Percentiles rank a stretch among this genome's conserved stretches.
Evolutionary conservation across 768 basidiomycete genomes (phyloP).

Genomic region (Amylocystis lapponica): DNA sequence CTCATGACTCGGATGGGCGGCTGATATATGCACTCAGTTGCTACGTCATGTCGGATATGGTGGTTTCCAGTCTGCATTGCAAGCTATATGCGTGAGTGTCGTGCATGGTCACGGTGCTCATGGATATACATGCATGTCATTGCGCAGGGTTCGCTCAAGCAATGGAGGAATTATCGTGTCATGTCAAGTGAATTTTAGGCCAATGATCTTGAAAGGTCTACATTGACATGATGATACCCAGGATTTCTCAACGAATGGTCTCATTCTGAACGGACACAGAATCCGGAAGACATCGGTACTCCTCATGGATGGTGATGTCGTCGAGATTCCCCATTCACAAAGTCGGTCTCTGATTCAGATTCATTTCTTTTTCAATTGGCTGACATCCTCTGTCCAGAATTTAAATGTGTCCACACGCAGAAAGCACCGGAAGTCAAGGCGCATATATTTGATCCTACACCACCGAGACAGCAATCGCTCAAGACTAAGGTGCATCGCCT

Average conservation of each 20-base stretch:
- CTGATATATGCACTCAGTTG: slow-evolving; percentile 26
- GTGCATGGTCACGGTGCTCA: neutral
- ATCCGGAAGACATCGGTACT: slow-evolving; percentile 65
- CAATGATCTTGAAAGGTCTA: neutral
- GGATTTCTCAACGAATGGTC: slow-evolving; percentile 77
- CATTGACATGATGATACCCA: slow-evolving; percentile 18
- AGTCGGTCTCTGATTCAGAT: slow-evolving; percentile 29
- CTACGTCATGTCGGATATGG: slow-evolving; percentile 57
- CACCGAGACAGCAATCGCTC: slow-evolving; percentile 44
- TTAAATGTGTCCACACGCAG: slow-evolving; percentile 58
- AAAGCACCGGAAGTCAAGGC: slow-evolving; percentile 47
- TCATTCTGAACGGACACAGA: slow-evolving; percentile 62
- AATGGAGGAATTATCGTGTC: slow-evolving; percentile 72
- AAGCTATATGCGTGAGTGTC: slow-evolving; percentile 68
- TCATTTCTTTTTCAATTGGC: neutral
- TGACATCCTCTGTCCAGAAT: slow-evolving; percentile 35
- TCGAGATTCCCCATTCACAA: slow-evolving; percentile 64
- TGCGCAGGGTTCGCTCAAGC: slow-evolving; percentile 56
- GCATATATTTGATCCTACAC: slow-evolving; percentile 57
- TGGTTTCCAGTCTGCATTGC: slow-evolving; percentile 70
- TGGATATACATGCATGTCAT: slow-evolving; percentile 2
- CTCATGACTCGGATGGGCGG: neutral
- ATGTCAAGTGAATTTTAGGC: slow-evolving; percentile 50
- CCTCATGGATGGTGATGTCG: slow-evolving; percentile 69
- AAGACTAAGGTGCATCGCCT: slow-evolving; percentile 36